Percentiles rank a stretch among this genome's conserved stretches.
Evolutionary conservation across 192 early-diverging fungal species (phyloP).

Genomic region (Entrophospora sp.): DNA sequence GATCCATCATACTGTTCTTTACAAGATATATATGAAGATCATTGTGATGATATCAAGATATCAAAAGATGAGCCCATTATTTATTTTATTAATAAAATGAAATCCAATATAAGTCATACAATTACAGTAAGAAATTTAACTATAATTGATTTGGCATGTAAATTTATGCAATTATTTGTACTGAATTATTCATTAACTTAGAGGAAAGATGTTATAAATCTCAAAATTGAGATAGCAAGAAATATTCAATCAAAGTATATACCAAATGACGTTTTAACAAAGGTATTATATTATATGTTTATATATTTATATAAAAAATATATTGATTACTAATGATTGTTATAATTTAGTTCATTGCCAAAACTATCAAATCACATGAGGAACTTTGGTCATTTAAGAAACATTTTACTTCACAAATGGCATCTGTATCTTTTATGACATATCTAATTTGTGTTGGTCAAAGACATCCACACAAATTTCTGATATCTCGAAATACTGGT

Average conservation of each 20-base stretch:
- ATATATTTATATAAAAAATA: neutral
- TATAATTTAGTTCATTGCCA: constrained; percentile 55
- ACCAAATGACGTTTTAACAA: constrained; percentile 75
- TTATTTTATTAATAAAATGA: constrained; percentile 69
- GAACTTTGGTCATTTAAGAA: constrained; percentile 94
- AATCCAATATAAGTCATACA: constrained; percentile 36
- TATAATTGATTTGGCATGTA: neutral
- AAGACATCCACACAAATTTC: constrained; percentile 80
- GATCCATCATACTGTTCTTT: constrained; percentile 82
- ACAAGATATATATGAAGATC: constrained; percentile 88
- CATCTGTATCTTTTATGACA: constrained; percentile 82
- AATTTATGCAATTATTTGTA: neutral
- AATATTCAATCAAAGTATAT: constrained; percentile 78
- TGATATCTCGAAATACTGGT: constrained; percentile 76
- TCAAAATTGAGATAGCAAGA: constrained; percentile 82
- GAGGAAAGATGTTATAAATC: constrained; percentile 39
- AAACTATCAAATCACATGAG: constrained; percentile 63
- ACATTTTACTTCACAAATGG: constrained; percentile 87
- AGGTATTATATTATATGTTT: constrained; percentile 35
- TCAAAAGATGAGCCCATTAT: constrained; percentile 84
- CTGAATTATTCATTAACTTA: neutral
- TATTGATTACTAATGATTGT: neutral
- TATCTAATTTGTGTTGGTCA: constrained; percentile 84
- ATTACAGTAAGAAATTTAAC: neutral
- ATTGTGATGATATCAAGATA: constrained; percentile 63